Percentiles rank a stretch among this genome's conserved stretches.
phyloP scores from a whole-genome alignment of 768 basidiomycete species.

The Strobilomyces confusus region DNA sequence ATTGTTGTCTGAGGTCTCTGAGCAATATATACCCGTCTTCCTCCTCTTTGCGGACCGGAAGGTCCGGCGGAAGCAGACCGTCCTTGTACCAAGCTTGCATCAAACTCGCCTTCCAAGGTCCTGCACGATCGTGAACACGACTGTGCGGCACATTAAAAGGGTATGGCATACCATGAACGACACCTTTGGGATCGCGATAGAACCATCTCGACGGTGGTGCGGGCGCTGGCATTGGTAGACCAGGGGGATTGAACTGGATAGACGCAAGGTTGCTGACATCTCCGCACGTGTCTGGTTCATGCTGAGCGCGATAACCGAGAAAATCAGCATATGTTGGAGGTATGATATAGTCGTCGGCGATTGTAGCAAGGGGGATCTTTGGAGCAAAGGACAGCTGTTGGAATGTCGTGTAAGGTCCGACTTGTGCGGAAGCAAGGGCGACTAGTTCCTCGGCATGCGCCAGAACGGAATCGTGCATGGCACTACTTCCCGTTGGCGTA shows the following conservation, averaged over 20 bases:
- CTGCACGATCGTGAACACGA: constrained; percentile 35
- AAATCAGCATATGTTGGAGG: constrained; percentile 86
- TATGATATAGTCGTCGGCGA: constrained; percentile 88
- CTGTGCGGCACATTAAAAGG: background rate
- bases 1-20: constrained; percentile 72
- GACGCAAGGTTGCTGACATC: constrained; percentile 48
- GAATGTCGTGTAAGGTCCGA: constrained; percentile 87
- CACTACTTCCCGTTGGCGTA: constrained; percentile 29
- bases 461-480: constrained; percentile 32
- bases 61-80: constrained; percentile 73
- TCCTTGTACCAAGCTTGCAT: constrained; percentile 93
- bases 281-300: constrained; percentile 55
- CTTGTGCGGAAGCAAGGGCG: constrained; percentile 62
- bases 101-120: constrained; percentile 82
- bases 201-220: constrained; percentile 73
- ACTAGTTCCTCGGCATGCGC: constrained; percentile 63
- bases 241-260: constrained; percentile 74
- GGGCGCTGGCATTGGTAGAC: constrained; percentile 67
- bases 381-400: constrained; percentile 86
- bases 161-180: constrained; percentile 62
- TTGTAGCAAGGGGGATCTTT: constrained; percentile 80
- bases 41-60: constrained; percentile 76
- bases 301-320: constrained; percentile 59
- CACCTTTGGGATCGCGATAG: constrained; percentile 78
- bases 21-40: constrained; percentile 64